Evolutionary conservation across 1,139 yeast genomes (phyloP).

Genomic region (Sugiyamaella novakii): DNA sequence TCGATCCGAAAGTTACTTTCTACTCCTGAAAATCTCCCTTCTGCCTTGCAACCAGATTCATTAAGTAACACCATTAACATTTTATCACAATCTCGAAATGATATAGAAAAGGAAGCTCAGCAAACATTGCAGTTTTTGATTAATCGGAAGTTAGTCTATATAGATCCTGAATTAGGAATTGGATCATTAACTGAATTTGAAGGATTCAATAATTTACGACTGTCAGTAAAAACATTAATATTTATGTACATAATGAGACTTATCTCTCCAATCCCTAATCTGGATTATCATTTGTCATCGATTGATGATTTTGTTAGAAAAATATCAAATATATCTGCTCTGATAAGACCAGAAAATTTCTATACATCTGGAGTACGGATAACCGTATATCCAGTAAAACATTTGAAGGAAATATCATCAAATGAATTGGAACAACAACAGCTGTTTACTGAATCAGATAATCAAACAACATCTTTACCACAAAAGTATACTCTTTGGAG

Average conservation of each 20-base stretch:
- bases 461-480: neutral
- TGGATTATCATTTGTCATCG: constrained; percentile 25
- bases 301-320: constrained; percentile 19
- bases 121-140: constrained; percentile 16
- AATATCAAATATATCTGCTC: neutral
- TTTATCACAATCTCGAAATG: constrained; percentile 8
- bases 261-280: constrained; percentile 22
- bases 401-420: neutral
- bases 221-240: constrained; percentile 19
- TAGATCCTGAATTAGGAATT: constrained; percentile 18
- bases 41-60: constrained; percentile 19
- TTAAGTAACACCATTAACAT: constrained; percentile 9
- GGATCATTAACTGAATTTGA: constrained; percentile 16
- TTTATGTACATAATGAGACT: constrained; percentile 21
- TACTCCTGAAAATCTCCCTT: constrained; percentile 20
- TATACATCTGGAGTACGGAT: constrained; percentile 18
- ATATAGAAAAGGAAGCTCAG: constrained; percentile 17
- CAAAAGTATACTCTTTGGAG: constrained; percentile 12
- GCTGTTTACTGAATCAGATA: constrained; percentile 1
- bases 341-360: constrained; percentile 6
- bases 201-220: constrained; percentile 19
- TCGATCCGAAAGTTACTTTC: constrained; percentile 37
- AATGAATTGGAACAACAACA: neutral
- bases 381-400: constrained; percentile 7
- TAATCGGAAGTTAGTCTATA: neutral